Evolutionary conservation across 2,329 filamentous ascomycete species (phyloP), one percentile per base, ranked within the genome.

Genomic region (Alternaria incomplexa): DNA sequence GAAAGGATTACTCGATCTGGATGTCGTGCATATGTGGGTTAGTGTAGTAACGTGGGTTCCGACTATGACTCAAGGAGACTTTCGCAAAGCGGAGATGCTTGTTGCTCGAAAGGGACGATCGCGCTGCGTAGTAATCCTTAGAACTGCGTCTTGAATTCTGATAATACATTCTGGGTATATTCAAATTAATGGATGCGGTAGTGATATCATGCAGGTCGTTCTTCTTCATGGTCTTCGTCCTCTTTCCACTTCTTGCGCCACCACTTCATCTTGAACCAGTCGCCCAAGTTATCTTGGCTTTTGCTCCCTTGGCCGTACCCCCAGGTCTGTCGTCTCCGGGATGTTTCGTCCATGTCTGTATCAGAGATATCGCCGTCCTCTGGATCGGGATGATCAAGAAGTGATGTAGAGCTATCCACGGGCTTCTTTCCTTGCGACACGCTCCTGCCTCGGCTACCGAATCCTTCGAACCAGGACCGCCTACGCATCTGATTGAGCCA

Each of bases 211-310:
- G 56, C 58, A 22, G 47, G 51, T 43, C 63, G 46, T 58, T 67
- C 58, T 5, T 69, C 65, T 40, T 70, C 55, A 23, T 58, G 54
- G 13, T 48, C 53, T 13, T 57, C 46, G 9, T 68, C 70, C 7
- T 78, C 76, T 61, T 71, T 72, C 71, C 74, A 72, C 59, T 66
- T 74, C 70, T 78, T 79, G 44, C 77, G 73, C 77, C 78, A 79
- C 77, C 77, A 80, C 48, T 75, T 77, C 52, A 80, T 59, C 57
- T 75, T 78, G 22, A 80, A 73, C 78, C 77, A 80, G 53, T 78
- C 77, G 8, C 76, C 77, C 10, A 74, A 30, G 4, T 64, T 71
- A 11, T 77, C 76, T 40, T 75, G 67, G 25, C 66, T 65, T 45
- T 65, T 68, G n/a, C 65, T 65, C 25, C 56, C 64, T 4, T 67